Base-by-base conservation (phyloP, 2,329 filamentous ascomycete species). In the Phyllosticta citrichinensis region DNA sequence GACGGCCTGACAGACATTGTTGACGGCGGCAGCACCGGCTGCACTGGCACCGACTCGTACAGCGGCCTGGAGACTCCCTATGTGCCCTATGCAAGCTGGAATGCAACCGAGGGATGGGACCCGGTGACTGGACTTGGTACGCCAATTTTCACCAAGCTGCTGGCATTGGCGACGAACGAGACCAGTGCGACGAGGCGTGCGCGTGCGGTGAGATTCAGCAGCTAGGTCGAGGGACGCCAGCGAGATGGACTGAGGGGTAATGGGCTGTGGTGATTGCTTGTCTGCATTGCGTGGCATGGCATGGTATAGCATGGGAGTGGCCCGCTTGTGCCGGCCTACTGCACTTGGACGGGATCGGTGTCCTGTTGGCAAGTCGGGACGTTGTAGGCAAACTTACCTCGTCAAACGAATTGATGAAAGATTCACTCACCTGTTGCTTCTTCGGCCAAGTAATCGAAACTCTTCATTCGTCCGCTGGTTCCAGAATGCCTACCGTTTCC, bases 41-140 rank as follows among this genome's bases (percentile, higher is more conserved):
- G 79, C 66, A 70, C 67, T 4, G 74, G 76, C 0, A 66, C 67
- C 1, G 68, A 70, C 20, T 75, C 75, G 12, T 73, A 71, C 56
- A 69, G 71, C 14, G 74, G 74, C 3, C 65, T 75, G 3, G 33
- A 63, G 0, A 71, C 78, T 30, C 75, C 73, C 1, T 66, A 65
- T 56, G 74, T 81, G 5, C 75, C 73, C 2, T 72, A 75, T 65
- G 79, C 80, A 1, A 74, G 75, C 50, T 81, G 79, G 78, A 80
- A 80, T 68, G 79, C 79, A 22, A 79, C 76, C 0, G 63, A 68
- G 30, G 78, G 77, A 2, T 81, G 79, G 79, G 78, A 81, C 67
- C 77, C 79, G 0, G 78, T 76, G 5, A 80, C 78, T 14, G 78
- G 78, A 0, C 68, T 71, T 35, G 72, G 73, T 5, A 74, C 73